Percentiles rank a stretch among this genome's conserved stretches.
Evolutionary conservation across 2,329 filamentous ascomycete genomes (phyloP).

Genomic region (Fusarium sp.): DNA sequence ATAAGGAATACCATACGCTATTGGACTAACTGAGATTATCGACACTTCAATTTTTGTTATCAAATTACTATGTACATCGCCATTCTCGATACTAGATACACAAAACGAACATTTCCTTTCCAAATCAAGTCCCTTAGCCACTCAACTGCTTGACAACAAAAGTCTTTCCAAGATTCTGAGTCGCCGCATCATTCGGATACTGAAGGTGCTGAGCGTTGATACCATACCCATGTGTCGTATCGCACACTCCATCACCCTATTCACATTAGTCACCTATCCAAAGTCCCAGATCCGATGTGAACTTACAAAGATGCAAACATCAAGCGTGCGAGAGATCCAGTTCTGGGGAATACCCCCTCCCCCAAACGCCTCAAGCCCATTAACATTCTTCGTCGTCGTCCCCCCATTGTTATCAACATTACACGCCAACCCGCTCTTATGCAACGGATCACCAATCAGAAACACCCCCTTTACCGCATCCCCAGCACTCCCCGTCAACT

Average conservation of each 20-base stretch:
- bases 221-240: slow-evolving; percentile 1
- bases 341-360: background rate
- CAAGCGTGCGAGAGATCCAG: slow-evolving; percentile 5
- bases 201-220: slow-evolving; percentile 9
- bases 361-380: background rate
- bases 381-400: slow-evolving; percentile 6
- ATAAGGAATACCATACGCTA: too few relatives aligned
- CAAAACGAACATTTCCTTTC: too few relatives aligned
- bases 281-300: background rate
- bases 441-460: slow-evolving; percentile 6
- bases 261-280: background rate
- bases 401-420: slow-evolving; percentile 15
- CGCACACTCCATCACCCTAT: slow-evolving; percentile 13
- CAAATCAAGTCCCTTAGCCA: background rate
- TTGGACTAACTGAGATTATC: background rate
- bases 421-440: background rate
- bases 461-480: slow-evolving; percentile 8
- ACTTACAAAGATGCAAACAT: slow-evolving; percentile 18
- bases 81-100: background rate
- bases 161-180: slow-evolving; percentile 4
- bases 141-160: slow-evolving; percentile 11
- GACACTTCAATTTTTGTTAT: accelerated
- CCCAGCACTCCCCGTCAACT: slow-evolving; percentile 3
- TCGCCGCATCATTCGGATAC: background rate
- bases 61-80: background rate